Conservation (phyloP, 306 rosid species). For the Quercus cerris region DNA sequence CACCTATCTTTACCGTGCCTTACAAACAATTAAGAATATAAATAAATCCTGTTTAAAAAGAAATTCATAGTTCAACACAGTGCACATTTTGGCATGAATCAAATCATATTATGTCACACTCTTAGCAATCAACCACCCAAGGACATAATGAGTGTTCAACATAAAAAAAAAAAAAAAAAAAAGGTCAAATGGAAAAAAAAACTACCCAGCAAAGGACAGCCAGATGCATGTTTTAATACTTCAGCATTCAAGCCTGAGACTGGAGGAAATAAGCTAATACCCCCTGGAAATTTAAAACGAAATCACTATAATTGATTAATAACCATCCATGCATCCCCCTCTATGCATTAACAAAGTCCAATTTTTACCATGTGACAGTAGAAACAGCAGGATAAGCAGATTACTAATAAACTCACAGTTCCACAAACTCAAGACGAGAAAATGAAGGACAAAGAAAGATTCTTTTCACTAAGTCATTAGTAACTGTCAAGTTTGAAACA, state of each 20-base stretch:
- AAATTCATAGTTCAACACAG: background rate
- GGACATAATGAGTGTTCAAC: background rate
- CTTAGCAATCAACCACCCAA: background rate
- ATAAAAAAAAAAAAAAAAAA: background rate
- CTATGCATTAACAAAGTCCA: background rate
- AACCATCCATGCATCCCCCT: background rate
- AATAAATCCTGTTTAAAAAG: background rate
- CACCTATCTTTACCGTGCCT: conserved; percentile 1
- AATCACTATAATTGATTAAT: background rate
- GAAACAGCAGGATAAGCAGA: background rate
- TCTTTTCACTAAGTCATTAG: background rate
- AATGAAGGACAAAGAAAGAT: background rate
- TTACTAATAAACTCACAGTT: background rate
- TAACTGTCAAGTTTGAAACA: background rate
- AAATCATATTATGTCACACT: background rate
- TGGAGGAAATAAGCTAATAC: background rate
- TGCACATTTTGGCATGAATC: background rate
- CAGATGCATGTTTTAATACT: background rate
- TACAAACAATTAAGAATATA: background rate
- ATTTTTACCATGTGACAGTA: background rate
- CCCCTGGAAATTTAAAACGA: background rate
- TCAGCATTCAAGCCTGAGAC: background rate
- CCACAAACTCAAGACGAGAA: background rate
- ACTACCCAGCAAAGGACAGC: background rate
- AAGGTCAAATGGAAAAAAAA: background rate